phyloP scores from a whole-genome alignment of 306 rosid species.

The Quercus suber region DNA sequence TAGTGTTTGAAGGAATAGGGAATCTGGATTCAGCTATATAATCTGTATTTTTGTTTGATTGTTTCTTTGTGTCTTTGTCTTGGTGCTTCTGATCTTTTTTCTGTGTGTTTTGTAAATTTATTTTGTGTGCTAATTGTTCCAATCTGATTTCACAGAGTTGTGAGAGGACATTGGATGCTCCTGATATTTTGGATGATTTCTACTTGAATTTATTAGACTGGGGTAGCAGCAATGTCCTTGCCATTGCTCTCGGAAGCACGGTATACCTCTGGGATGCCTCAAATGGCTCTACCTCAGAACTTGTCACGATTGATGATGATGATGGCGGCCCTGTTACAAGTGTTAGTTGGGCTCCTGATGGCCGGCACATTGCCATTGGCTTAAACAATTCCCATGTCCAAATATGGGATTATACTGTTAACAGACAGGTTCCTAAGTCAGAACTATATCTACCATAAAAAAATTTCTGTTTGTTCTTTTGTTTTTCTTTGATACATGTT shows the following conservation, averaged over 20 bases:
- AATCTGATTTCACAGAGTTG: conserved; percentile 44
- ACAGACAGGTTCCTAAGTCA: conserved; percentile 41
- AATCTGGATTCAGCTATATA: too few species aligned
- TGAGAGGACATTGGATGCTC: conserved; percentile 81
- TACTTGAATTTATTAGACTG: conserved; percentile 72
- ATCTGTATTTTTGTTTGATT: too few species aligned
- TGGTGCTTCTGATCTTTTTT: background rate
- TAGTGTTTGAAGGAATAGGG: too few species aligned
- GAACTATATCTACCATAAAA: background rate
- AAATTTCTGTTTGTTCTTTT: background rate
- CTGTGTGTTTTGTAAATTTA: conserved; percentile 4
- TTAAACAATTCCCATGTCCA: conserved; percentile 74
- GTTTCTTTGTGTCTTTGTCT: background rate
- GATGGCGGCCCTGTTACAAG: conserved; percentile 64
- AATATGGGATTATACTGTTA: conserved; percentile 64
- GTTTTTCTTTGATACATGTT: background rate
- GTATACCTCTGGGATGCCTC: conserved; percentile 75
- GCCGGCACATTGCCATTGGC: conserved; percentile 68
- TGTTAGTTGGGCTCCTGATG: conserved; percentile 80
- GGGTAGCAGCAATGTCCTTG: conserved; percentile 59
- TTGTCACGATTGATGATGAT: conserved; percentile 64
- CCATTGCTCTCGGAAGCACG: conserved; percentile 56
- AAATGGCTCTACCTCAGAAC: conserved; percentile 58
- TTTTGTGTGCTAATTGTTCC: too few species aligned
- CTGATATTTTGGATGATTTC: conserved; percentile 68